These are phyloP conservation scores for Lactuca sativa DNA, from an alignment of 129 eudicot genomes.

Conservation along the genomic window DNA sequence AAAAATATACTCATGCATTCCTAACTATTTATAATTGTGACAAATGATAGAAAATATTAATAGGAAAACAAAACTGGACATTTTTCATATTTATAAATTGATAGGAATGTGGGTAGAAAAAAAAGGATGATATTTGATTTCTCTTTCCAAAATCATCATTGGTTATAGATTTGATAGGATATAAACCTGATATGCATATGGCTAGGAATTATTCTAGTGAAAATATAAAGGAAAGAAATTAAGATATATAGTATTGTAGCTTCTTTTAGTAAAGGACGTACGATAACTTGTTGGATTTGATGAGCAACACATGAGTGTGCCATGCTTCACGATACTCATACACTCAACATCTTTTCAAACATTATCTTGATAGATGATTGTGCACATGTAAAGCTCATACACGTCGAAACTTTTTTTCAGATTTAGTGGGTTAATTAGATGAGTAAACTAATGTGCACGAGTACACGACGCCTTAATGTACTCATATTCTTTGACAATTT, in stretches of 20 bases:
- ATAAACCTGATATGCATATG: background rate
- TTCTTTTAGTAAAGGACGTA: conserved; percentile 3
- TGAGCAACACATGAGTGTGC: conserved; percentile 5
- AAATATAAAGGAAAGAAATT: background rate
- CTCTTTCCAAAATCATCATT: background rate
- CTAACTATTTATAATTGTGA: too few relatives aligned
- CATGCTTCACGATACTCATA: background rate
- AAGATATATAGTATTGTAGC: background rate
- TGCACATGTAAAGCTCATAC: background rate
- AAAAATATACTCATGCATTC: too few relatives aligned
- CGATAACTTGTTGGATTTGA: conserved; percentile 10
- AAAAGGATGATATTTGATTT: too few relatives aligned
- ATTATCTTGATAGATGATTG: conserved; percentile 12
- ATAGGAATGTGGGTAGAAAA: too few relatives aligned
- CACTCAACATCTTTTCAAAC: conserved; percentile 2
- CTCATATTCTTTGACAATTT: background rate
- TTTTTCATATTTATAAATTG: too few relatives aligned
- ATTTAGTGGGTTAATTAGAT: background rate
- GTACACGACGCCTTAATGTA: background rate
- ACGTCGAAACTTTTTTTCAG: background rate
- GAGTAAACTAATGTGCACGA: background rate
- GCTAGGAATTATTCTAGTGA: background rate
- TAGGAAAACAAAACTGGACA: too few relatives aligned
- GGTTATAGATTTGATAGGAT: background rate
- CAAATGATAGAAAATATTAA: too few relatives aligned